Evolutionary conservation across 2,329 filamentous ascomycete species (phyloP).

Genomic region (Phyllosticta citrichinensis): DNA sequence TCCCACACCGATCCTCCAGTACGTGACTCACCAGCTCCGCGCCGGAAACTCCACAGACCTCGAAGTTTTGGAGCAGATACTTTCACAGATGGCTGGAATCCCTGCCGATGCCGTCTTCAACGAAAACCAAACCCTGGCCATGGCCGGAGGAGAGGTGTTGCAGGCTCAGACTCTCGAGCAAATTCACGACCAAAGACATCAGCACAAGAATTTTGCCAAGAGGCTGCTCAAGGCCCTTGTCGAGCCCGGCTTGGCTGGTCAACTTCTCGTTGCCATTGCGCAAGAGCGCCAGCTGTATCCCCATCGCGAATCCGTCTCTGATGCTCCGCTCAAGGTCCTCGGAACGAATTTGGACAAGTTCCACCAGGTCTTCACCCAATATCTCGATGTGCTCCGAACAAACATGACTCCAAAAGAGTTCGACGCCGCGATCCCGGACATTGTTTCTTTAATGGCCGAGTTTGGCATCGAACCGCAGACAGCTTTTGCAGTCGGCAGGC

Average conservation of each 20-base stretch:
- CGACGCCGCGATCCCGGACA: conserved; percentile 63
- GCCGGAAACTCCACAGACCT: conserved; percentile 80
- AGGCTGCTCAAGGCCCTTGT: conserved; percentile 71
- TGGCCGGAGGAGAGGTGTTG: conserved; percentile 75
- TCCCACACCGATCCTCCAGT: conserved; percentile 75
- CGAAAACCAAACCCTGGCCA: conserved; percentile 74
- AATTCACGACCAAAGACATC: conserved; percentile 69
- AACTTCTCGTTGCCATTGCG: conserved; percentile 79
- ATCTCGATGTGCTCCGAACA: conserved; percentile 76
- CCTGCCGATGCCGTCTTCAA: conserved; percentile 80
- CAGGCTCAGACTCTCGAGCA: conserved; percentile 68
- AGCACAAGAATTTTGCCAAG: conserved; percentile 58
- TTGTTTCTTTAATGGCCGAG: conserved; percentile 62
- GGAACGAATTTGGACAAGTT: conserved; percentile 85
- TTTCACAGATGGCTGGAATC: conserved; percentile 89
- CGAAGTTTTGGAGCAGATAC: conserved; percentile 81
- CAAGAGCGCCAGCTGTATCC: conserved; percentile 85
- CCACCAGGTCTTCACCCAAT: conserved; percentile 75
- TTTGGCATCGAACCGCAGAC: conserved; percentile 56
- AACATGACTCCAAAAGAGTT: conserved; percentile 70
- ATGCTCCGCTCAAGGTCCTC: conserved; percentile 79
- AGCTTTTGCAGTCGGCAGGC: conserved; percentile 5
- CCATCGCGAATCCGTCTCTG: conserved; percentile 59
- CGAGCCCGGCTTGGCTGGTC: conserved; percentile 66
- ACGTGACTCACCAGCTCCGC: conserved; percentile 75